These are phyloP conservation scores for Hypocrella siamensis DNA, from an alignment of 2,329 filamentous ascomycete genomes.

Conservation along the genomic window DNA sequence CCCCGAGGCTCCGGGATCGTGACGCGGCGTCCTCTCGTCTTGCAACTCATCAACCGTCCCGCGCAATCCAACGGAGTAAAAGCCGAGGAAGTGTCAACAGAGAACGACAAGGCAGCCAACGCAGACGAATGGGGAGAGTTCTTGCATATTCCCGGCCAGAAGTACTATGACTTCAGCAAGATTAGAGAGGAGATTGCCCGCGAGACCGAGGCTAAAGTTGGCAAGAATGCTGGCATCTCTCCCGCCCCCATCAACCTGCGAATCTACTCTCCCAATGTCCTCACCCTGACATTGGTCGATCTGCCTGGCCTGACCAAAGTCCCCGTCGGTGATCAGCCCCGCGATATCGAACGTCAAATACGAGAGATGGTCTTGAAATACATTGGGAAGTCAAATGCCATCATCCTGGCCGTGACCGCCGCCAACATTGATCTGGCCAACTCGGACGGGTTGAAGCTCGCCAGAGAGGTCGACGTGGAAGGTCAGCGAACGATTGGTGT, in stretches of 20 bases:
- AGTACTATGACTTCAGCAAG: conserved; percentile 96
- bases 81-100: conserved; percentile 46
- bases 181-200: conserved; percentile 94
- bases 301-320: conserved; percentile 93
- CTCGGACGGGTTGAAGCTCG: conserved; percentile 92
- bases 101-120: conserved; percentile 77
- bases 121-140: conserved; percentile 97
- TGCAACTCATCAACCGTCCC: conserved; percentile 92
- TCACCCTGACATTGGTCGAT: conserved; percentile 93
- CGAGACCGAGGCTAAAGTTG: conserved; percentile 93
- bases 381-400: conserved; percentile 95
- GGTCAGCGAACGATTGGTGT: conserved; percentile 97
- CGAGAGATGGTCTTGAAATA: conserved; percentile 97
- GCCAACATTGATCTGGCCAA: conserved; percentile 98
- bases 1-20: conserved; percentile 96
- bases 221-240: conserved; percentile 90
- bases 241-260: conserved; percentile 93
- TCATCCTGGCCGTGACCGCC: conserved; percentile 89
- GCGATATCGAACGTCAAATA: conserved; percentile 94
- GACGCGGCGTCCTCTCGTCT: conserved; percentile 84
- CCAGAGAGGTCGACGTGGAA: conserved; percentile 90
- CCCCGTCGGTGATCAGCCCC: conserved; percentile 86
- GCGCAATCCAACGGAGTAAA: conserved; percentile 60
- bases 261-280: conserved; percentile 96
- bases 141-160: conserved; percentile 90